Evolutionary conservation across 495 filamentous ascomycete genomes (phyloP), one percentile per base, ranked within the genome.

Genomic region (Tuber microsphaerosporum): DNA sequence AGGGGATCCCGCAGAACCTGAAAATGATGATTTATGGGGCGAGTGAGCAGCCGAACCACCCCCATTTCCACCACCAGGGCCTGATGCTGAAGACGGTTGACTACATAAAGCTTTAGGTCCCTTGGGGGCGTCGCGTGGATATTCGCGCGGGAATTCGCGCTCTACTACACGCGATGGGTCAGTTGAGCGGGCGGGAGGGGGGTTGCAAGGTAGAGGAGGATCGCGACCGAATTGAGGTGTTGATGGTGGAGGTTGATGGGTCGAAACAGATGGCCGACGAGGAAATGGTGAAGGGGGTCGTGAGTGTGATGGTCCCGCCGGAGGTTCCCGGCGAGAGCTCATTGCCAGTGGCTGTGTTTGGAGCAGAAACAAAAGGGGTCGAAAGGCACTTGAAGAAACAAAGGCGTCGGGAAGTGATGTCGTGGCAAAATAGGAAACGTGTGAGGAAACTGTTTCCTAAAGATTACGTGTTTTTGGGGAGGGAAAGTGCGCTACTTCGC

Each of bases 231-330:
- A 82, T 74, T 79, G 76, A 7, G 81, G 81, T 9, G 81, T 82
- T 14, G 81, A 81, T 65, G 81, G 81, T 3, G 81, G 81, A 71
- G 81, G 81, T 45, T 82, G 81, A n/a, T 82, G 81, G 1, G 81
- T 82, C 31, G 81, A 81, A 20, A 81, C 81, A n/a, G 81, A 82
- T 68, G 80, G 80, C 39, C 81, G 73, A 56, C 81, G 81, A 65
- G 72, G 61, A 68, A 77, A 77, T 41, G 79, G 78, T 51, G 79
- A 79, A 20, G 77, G 74, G 12, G 76, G 72, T 46, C 77, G 76
- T 26, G 74, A 75, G 42, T 75, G 74, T 41, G 77, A 79, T 43
- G 70, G 46, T 71, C 77, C 77, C 77, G 77, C 76, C 77, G 76
- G 76, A 75, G 45, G 76, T 42, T 79, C 77, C 77, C 77, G 77